phyloP scores from a whole-genome alignment of 176 grass and related monocot genomes.

The Metroxylon sagu region DNA sequence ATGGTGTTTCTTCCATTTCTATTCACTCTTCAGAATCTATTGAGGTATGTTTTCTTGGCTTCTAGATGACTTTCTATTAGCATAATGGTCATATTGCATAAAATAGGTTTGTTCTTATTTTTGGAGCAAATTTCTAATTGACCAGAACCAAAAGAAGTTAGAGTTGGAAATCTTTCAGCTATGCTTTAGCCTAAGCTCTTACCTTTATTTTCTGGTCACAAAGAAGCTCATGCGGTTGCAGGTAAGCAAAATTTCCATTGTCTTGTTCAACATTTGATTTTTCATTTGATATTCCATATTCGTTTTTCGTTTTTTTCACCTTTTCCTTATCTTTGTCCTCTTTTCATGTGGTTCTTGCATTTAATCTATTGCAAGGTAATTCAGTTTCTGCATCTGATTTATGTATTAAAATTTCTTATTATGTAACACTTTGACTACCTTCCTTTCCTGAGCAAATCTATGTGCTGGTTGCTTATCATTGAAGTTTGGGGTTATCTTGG shows the following conservation, averaged over 20 bases:
- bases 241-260: constrained; percentile 31
- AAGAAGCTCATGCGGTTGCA: constrained; percentile 65
- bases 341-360: background rate
- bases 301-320: no score
- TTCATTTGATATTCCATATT: no score
- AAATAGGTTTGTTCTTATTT: constrained; percentile 29
- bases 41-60: constrained; percentile 40
- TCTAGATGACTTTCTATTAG: background rate
- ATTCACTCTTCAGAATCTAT: constrained; percentile 57
- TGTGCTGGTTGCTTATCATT: no score
- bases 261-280: no score
- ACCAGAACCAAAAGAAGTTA: constrained; percentile 64
- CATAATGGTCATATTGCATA: background rate
- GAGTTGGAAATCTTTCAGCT: constrained; percentile 54
- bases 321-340: background rate
- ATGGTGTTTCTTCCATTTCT: constrained; percentile 45
- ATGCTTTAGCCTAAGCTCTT: constrained; percentile 73
- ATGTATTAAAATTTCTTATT: no score
- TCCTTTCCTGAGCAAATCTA: no score
- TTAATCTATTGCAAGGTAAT: no score
- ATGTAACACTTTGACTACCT: no score
- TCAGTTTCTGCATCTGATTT: no score
- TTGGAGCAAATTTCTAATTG: constrained; percentile 17
- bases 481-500: no score
- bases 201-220: constrained; percentile 69